These are phyloP conservation scores for Monilinia aucupariae DNA, from an alignment of 2,329 filamentous ascomycete genomes.

Conservation along the genomic window DNA sequence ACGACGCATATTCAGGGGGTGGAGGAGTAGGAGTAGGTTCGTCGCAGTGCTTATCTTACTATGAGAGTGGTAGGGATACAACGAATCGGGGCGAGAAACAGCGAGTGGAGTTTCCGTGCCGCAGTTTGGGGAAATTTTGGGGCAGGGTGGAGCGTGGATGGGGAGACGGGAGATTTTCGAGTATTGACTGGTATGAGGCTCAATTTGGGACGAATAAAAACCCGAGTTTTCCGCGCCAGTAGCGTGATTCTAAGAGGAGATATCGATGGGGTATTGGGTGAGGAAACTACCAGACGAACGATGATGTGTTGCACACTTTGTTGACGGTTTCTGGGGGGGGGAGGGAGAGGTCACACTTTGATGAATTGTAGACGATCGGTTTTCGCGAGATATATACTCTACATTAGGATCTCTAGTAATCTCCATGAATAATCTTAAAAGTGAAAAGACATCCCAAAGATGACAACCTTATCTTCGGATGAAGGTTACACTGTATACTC, in stretches of 20 bases:
- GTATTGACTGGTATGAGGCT: conserved; percentile 19
- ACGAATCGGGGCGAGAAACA: conserved; percentile 36
- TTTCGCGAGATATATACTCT: neutral
- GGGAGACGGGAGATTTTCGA: conserved; percentile 18
- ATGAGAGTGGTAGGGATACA: conserved; percentile 41
- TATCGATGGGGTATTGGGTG: conserved; percentile 11
- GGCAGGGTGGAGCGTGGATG: conserved; percentile 30
- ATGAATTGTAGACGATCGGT: neutral
- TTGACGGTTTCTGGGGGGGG: neutral
- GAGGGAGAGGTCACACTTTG: neutral
- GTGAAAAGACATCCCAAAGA: too few relatives aligned
- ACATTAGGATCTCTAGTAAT: neutral
- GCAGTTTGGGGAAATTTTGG: conserved; percentile 39
- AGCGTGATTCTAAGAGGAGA: neutral
- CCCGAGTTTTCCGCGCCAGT: conserved; percentile 12
- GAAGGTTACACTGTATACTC: too few relatives aligned
- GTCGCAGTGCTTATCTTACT: conserved; percentile 43
- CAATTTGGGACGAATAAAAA: conserved; percentile 23
- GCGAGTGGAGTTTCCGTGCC: conserved; percentile 38
- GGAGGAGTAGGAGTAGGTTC: conserved; percentile 44
- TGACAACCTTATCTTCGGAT: too few relatives aligned
- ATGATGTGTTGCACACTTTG: neutral
- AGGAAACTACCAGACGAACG: neutral
- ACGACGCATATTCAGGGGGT: conserved; percentile 46
- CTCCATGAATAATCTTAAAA: too few relatives aligned